Percentiles rank a stretch among this genome's conserved stretches.
Conservation (phyloP, 2,329 filamentous ascomycete species). For the Mollisiaceae sp. region DNA sequence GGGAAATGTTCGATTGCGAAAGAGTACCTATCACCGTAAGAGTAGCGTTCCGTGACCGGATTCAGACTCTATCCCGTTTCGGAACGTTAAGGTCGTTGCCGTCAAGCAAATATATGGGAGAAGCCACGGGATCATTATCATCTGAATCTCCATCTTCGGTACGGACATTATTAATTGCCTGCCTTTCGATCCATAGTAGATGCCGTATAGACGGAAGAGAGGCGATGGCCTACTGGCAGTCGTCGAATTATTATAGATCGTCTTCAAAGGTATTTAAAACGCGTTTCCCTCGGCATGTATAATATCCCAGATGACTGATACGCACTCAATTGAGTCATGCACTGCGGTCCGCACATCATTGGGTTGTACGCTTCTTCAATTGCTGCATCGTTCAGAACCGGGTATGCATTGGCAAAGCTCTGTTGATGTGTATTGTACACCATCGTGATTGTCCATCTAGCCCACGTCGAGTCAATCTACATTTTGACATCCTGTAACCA, state of each 20-base stretch:
- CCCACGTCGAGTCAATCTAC: slow-evolving; percentile 11
- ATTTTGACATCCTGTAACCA: slow-evolving; percentile 13
- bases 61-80: no score
- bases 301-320: background rate
- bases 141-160: background rate
- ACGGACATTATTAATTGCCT: background rate
- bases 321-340: background rate
- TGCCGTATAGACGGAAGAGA: background rate
- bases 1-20: no score
- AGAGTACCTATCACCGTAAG: no score
- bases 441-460: slow-evolving; percentile 16
- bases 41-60: no score
- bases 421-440: slow-evolving; percentile 42
- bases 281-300: no score
- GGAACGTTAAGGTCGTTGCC: no score
- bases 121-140: no score
- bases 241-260: no score
- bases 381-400: slow-evolving; percentile 14
- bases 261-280: no score
- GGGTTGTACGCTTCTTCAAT: background rate
- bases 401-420: slow-evolving; percentile 38
- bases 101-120: no score
- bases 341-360: background rate
- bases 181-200: background rate
- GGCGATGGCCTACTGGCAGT: no score